Base-by-base conservation (phyloP, 805 yeast genomes). In the Candida vaughaniae region DNA sequence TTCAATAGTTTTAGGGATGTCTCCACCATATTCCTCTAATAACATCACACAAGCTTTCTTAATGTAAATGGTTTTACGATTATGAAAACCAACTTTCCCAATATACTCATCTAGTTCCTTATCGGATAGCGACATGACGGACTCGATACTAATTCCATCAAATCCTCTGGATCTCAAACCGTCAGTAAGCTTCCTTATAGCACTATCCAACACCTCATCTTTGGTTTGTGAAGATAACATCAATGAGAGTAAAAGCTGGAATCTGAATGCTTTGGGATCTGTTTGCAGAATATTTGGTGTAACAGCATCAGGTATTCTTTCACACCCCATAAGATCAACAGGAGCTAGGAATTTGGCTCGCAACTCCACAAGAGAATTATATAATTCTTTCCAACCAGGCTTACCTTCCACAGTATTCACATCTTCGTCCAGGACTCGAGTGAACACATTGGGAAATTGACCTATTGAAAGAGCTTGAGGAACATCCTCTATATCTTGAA, bases 181-280 rank as follows among this genome's bases (percentile, higher is more conserved):
- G 25, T 52, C 48, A 33, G 85, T 80, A 45, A 91, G 62, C 20
- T 62, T 71, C 11, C 56, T 56, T 80, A 89, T 83, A 0, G 93
- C 95, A 28, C 72, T 73, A 36, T 71, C 84, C 43, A 87, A 90
- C 32, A 82, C 77, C 56, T 87, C 95, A 58, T 90, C 98, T 53
- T 85, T 89, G 2, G 98, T 90, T 49, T 90, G 97, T 0, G 96
- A 76, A 7, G 95, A 85, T 20, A 90, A 75, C 90, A 90, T 85
- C 35, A 90, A 68, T 3, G 95, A 80, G 0, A 89, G 69, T 22
- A 90, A 66, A 23, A 86, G 66, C 56, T 89, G 96, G 52, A 82
- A 82, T 33, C 96, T 68, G 51, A 60, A 77, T 1, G 59, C 46
- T 12, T 55, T 52, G 1, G 79, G 77, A 19, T 62, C 56, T 0